Evolutionary conservation across 306 rosid genomes (phyloP).

Genomic region (Citrullus mucosospermus): DNA sequence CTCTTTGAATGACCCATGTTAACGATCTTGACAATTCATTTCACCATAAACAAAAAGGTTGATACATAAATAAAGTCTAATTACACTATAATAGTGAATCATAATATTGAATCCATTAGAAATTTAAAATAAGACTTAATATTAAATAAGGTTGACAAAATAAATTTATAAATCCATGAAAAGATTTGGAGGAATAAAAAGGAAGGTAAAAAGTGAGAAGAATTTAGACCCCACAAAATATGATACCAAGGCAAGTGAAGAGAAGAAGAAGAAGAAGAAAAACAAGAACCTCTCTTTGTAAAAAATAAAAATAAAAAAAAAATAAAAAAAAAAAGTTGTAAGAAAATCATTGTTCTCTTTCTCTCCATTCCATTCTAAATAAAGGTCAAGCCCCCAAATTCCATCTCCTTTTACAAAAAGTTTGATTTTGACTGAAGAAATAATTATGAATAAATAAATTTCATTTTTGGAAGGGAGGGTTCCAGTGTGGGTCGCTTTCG

Average conservation of each 20-base stretch:
- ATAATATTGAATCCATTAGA: too few relatives aligned
- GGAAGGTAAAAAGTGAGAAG: not conserved
- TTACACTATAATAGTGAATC: too few relatives aligned
- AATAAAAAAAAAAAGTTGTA: not conserved
- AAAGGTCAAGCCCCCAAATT: not conserved
- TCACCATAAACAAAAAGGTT: too few relatives aligned
- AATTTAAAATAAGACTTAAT: too few relatives aligned
- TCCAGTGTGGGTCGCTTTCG: not conserved
- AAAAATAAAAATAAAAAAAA: not conserved
- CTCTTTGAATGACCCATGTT: too few relatives aligned
- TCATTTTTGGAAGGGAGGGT: not conserved
- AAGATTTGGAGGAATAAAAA: not conserved
- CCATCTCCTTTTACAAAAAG: not conserved
- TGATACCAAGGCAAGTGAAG: not conserved
- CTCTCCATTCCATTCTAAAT: not conserved
- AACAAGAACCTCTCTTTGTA: not conserved
- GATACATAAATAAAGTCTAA: too few relatives aligned
- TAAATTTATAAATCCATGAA: not conserved
- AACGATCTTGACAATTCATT: too few relatives aligned
- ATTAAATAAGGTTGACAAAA: not conserved
- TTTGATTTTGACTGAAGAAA: not conserved
- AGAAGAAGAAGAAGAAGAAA: not conserved
- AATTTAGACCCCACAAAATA: not conserved
- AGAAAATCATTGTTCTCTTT: not conserved
- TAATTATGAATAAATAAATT: not conserved